Conservation (phyloP, 192 early-diverging fungal species). For the Paraglomus occultum region DNA sequence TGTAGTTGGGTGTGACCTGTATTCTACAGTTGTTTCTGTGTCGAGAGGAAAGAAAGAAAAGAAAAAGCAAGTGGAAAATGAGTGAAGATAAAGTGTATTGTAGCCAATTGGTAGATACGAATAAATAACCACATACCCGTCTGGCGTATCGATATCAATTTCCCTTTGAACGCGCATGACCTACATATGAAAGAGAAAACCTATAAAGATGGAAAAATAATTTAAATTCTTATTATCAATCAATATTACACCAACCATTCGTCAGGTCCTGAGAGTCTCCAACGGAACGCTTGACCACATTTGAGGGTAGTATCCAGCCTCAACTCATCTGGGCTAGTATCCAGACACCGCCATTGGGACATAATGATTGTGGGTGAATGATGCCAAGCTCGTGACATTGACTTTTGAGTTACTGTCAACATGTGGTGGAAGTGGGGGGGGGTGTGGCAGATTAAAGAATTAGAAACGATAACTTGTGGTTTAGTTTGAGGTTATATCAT, state of each 20-base stretch:
- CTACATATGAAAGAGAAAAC: no score
- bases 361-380: background rate
- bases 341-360: slow-evolving; percentile 18
- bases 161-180: slow-evolving; percentile 53
- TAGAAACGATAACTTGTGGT: no score
- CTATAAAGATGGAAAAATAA: no score
- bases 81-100: slow-evolving; percentile 2
- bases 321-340: slow-evolving; percentile 50
- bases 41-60: no score
- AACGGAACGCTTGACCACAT: slow-evolving; percentile 91
- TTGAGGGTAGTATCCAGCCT: slow-evolving; percentile 76
- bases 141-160: slow-evolving; percentile 63
- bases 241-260: slow-evolving; percentile 48
- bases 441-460: no score
- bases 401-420: no score
- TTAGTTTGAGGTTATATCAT: no score
- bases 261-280: slow-evolving; percentile 62
- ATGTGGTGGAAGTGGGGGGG: no score
- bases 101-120: slow-evolving; percentile 3
- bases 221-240: background rate
- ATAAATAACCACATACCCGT: slow-evolving; percentile 39
- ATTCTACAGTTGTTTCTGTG: slow-evolving; percentile 32
- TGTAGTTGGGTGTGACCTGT: slow-evolving; percentile 4
- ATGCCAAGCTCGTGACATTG: no score
- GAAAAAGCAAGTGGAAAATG: background rate